Evolutionary conservation across 2,329 filamentous ascomycete genomes (phyloP).

Genomic region (Fusarium luffae): DNA sequence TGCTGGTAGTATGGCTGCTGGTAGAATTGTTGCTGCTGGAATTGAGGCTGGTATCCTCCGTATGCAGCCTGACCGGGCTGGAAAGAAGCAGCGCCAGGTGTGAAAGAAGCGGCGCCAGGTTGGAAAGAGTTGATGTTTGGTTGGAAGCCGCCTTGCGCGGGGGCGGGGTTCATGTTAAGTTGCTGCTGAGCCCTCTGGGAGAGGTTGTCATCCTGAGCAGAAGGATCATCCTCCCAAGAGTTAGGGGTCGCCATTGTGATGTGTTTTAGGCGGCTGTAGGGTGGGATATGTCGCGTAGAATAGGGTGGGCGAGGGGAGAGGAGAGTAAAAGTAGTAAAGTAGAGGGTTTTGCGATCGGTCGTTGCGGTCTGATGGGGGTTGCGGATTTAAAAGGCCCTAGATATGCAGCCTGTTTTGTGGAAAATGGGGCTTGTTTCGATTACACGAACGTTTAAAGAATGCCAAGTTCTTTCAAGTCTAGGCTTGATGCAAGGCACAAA

Average conservation of each 20-base stretch:
- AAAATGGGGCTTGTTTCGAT: constrained; percentile 28
- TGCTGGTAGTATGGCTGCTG: constrained; percentile 69
- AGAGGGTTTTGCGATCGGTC: constrained; percentile 34
- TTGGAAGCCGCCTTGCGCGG: constrained; percentile 60
- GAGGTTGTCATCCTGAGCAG: constrained; percentile 81
- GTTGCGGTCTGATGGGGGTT: constrained; percentile 42
- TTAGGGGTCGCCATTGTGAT: constrained; percentile 85
- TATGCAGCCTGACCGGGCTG: constrained; percentile 75
- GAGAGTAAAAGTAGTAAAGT: constrained; percentile 24
- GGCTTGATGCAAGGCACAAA: background rate
- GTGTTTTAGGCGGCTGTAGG: constrained; percentile 17
- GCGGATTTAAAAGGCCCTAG: constrained; percentile 41
- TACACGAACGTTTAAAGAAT: constrained; percentile 6
- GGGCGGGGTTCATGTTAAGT: constrained; percentile 74
- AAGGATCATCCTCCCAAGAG: constrained; percentile 92
- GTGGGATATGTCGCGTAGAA: constrained; percentile 17
- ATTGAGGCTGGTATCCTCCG: constrained; percentile 66
- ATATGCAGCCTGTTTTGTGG: constrained; percentile 34
- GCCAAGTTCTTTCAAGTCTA: constrained; percentile 9
- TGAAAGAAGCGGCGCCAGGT: constrained; percentile 76
- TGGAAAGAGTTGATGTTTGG: constrained; percentile 74
- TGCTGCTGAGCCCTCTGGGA: constrained; percentile 80
- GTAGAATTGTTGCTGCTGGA: constrained; percentile 63
- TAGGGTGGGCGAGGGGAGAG: constrained; percentile 9
- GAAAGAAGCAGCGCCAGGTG: constrained; percentile 77